Percentiles rank a stretch among this genome's conserved stretches.
Conservation (phyloP, 2,329 filamentous ascomycete genomes). For the Phoma sp. region DNA sequence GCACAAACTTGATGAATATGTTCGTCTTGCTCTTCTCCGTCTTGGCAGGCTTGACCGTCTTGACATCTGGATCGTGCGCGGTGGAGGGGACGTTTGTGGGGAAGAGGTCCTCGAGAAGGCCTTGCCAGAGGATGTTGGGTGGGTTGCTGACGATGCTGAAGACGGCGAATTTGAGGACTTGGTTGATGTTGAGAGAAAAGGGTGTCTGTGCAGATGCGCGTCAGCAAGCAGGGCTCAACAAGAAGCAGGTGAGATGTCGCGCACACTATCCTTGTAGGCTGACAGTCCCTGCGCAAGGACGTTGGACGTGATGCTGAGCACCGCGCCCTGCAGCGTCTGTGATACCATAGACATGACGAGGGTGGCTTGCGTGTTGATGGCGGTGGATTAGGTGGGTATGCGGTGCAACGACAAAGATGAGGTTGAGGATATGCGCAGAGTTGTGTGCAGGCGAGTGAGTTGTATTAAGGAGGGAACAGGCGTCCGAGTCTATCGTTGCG, state of each 20-base stretch:
- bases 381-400: not conserved
- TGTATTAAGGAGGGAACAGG: not conserved
- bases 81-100: slow-evolving; percentile 62
- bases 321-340: slow-evolving; percentile 64
- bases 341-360: slow-evolving; percentile 42
- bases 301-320: slow-evolving; percentile 72
- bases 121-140: slow-evolving; percentile 87
- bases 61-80: slow-evolving; percentile 28
- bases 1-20: slow-evolving; percentile 68
- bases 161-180: slow-evolving; percentile 77
- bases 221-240: slow-evolving; percentile 6
- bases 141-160: slow-evolving; percentile 77
- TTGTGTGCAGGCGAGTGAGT: not conserved
- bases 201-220: slow-evolving; percentile 54
- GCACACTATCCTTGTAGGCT: slow-evolving; percentile 66
- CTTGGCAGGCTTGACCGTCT: slow-evolving; percentile 33
- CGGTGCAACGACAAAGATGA: not conserved
- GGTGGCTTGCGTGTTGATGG: not conserved
- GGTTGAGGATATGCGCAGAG: not conserved
- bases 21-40: slow-evolving; percentile 63
- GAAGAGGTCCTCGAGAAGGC: slow-evolving; percentile 75
- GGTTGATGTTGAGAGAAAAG: slow-evolving; percentile 68
- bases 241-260: not conserved
- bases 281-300: slow-evolving; percentile 74
- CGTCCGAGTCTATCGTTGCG: slow-evolving; percentile 7